Evolutionary conservation across 768 basidiomycete genomes (phyloP).

Genomic region (Boletales sp.): DNA sequence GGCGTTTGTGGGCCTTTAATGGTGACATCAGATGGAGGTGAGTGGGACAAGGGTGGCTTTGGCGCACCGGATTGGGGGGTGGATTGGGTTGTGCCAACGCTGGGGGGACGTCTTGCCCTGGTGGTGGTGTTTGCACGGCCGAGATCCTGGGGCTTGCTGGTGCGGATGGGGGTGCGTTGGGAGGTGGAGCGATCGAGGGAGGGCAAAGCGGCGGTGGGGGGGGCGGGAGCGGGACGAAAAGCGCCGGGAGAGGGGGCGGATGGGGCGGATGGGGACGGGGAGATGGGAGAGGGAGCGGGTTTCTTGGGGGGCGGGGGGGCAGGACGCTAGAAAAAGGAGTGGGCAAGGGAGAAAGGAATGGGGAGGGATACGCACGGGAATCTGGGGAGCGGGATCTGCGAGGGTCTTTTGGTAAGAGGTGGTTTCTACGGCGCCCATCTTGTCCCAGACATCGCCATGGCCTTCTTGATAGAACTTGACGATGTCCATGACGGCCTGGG

Average conservation of each 20-base stretch:
- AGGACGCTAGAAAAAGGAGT: constrained; percentile 28
- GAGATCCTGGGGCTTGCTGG: constrained; percentile 42
- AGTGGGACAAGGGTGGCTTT: constrained; percentile 41
- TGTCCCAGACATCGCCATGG: constrained; percentile 79
- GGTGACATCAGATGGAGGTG: constrained; percentile 55
- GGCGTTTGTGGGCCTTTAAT: constrained; percentile 38
- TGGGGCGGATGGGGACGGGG: constrained; percentile 28
- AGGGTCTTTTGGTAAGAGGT: constrained; percentile 27
- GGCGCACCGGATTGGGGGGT: constrained; percentile 32
- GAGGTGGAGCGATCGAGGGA: constrained; percentile 86
- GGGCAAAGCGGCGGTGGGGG: constrained; percentile 59
- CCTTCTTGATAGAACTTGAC: constrained; percentile 98
- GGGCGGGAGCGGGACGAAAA: constrained; percentile 76
- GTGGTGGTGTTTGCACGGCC: constrained; percentile 71
- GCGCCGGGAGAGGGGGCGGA: constrained; percentile 39
- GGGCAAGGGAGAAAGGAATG: background rate
- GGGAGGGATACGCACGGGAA: constrained; percentile 43
- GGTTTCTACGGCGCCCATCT: constrained; percentile 60
- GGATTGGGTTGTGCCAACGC: constrained; percentile 26
- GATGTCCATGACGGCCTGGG: constrained; percentile 96
- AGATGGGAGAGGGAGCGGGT: constrained; percentile 21
- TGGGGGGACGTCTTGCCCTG: constrained; percentile 55
- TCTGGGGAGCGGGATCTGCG: constrained; percentile 51
- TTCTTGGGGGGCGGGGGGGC: constrained; percentile 44
- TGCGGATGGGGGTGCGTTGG: constrained; percentile 65